phyloP scores from a whole-genome alignment of 163 green algal species.

The Scenedesmus sp. region DNA sequence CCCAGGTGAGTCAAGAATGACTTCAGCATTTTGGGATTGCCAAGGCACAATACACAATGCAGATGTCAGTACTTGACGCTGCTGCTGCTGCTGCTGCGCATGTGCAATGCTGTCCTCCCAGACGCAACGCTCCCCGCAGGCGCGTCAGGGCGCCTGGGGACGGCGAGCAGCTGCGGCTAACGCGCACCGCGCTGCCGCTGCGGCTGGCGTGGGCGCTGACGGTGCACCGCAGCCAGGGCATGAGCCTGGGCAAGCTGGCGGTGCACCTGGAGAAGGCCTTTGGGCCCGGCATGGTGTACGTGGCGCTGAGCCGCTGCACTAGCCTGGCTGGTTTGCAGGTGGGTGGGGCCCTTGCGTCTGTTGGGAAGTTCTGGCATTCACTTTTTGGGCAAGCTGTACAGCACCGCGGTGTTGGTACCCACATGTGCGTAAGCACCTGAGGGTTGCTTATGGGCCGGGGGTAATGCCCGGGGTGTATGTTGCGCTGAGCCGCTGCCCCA shows the following conservation, averaged over 20 bases:
- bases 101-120: neutral
- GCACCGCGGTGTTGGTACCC: too few species aligned
- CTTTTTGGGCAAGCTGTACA: too few species aligned
- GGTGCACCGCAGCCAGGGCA: constrained; percentile 32
- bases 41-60: too few species aligned
- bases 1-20: too few species aligned
- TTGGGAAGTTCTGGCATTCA: neutral
- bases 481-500: too few species aligned
- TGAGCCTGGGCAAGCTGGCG: constrained; percentile 7
- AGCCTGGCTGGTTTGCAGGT: neutral
- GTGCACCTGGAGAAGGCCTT: neutral
- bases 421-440: too few species aligned
- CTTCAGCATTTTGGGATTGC: too few species aligned
- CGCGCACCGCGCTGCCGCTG: constrained; percentile 20
- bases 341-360: neutral
- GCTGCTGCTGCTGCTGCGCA: neutral
- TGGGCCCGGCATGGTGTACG: constrained; percentile 36
- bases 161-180: neutral
- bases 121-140: too few species aligned
- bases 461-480: too few species aligned
- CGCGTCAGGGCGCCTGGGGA: neutral
- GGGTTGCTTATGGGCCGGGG: too few species aligned
- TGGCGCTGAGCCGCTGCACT: constrained; percentile 17
- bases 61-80: neutral
- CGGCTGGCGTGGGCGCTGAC: constrained; percentile 28